These are phyloP conservation scores for Syncephalastrum monosporum DNA, from an alignment of 371 early-diverging fungal genomes.

Conservation along the genomic window DNA sequence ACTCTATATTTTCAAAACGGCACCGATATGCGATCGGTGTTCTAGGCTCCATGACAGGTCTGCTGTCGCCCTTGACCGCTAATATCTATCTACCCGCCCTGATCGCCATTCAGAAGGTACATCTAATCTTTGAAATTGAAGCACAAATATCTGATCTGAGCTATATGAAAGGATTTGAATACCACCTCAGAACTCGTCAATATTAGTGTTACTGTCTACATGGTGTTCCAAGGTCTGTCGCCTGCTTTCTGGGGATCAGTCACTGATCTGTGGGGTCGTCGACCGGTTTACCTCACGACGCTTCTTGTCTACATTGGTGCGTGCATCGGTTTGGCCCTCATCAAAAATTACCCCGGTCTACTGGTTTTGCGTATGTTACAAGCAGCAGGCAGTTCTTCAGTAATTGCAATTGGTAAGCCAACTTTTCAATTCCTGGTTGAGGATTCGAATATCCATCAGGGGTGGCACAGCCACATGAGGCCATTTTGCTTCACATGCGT, in stretches of 20 bases:
- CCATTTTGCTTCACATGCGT: no score
- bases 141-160: not conserved
- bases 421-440: not conserved
- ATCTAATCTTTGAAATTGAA: not conserved
- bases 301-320: conserved; percentile 55
- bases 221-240: conserved; percentile 35
- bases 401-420: conserved; percentile 49
- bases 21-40: not conserved
- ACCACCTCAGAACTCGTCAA: conserved; percentile 24
- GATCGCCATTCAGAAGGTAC: conserved; percentile 15
- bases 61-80: conserved; percentile 16
- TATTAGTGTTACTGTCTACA: conserved; percentile 28
- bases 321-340: conserved; percentile 56
- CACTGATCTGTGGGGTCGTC: conserved; percentile 59
- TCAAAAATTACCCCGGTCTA: conserved; percentile 47
- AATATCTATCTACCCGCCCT: conserved; percentile 23
- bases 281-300: conserved; percentile 58
- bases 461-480: conserved; percentile 5
- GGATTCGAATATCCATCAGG: conserved; percentile 21
- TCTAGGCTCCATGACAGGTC: conserved; percentile 2
- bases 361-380: conserved; percentile 59
- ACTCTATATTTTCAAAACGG: conserved; percentile 5
- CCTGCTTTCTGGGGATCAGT: conserved; percentile 63
- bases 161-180: conserved; percentile 18
- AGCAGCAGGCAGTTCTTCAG: conserved; percentile 61